These are phyloP conservation scores for Pseudozyma thailandica DNA, from an alignment of 1,284 basidiomycete species.

Conservation along the genomic window DNA sequence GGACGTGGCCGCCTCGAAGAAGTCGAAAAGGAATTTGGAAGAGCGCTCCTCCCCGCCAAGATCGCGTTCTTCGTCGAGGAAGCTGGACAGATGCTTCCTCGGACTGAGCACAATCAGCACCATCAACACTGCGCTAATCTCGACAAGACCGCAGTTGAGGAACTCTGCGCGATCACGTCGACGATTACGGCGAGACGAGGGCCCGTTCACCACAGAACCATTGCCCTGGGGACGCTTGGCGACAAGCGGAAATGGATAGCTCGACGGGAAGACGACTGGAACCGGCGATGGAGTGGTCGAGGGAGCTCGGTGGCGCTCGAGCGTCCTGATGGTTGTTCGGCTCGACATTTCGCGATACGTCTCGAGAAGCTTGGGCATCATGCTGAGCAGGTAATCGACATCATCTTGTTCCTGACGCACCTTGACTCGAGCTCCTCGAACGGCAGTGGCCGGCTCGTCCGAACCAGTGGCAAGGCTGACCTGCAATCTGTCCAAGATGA, in stretches of 20 bases:
- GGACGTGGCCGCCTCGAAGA: conserved; percentile 84
- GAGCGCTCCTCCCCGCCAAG: conserved; percentile 69
- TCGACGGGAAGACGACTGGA: conserved; percentile 89
- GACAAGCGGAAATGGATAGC: conserved; percentile 89
- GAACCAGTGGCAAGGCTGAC: conserved; percentile 23
- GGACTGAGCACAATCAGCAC: conserved; percentile 84
- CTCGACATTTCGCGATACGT: conserved; percentile 86
- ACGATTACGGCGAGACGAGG: conserved; percentile 42
- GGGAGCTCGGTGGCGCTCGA: conserved; percentile 75
- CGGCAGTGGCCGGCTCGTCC: not conserved
- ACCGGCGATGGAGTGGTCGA: conserved; percentile 74
- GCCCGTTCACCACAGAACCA: conserved; percentile 41
- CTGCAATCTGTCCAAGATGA: conserved; percentile 90
- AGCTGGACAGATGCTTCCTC: conserved; percentile 79
- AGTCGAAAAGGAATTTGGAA: conserved; percentile 76
- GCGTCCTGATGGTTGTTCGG: conserved; percentile 75
- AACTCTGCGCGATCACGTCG: conserved; percentile 42
- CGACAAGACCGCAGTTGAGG: conserved; percentile 84
- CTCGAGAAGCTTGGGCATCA: conserved; percentile 85
- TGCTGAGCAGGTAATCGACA: conserved; percentile 85
- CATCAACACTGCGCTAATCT: conserved; percentile 85
- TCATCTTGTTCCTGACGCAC: conserved; percentile 85
- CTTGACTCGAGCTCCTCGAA: conserved; percentile 9
- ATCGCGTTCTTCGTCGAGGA: conserved; percentile 71
- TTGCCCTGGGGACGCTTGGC: conserved; percentile 74